Evolutionary conservation across 306 rosid species (phyloP).

Genomic region (Begonia loranthoides): DNA sequence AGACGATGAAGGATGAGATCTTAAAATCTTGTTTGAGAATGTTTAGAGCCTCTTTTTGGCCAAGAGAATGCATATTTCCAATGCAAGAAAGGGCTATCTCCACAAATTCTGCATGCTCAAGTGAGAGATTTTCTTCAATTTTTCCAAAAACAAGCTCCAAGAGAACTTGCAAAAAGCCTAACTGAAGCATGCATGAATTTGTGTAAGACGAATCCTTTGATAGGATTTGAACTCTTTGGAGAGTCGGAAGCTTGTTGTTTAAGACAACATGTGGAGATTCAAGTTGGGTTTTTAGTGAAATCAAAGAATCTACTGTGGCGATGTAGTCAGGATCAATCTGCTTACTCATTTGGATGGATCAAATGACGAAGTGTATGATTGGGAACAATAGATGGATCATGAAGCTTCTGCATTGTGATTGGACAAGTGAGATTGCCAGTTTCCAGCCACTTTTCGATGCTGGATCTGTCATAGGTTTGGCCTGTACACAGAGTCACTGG

Average conservation of each 20-base stretch:
- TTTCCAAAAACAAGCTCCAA: constrained; percentile 38
- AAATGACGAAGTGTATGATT: constrained; percentile 74
- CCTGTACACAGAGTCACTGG: constrained; percentile 83
- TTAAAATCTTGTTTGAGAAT: constrained; percentile 34
- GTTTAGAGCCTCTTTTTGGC: constrained; percentile 27
- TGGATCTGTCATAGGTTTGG: constrained; percentile 75
- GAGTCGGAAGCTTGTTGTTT: constrained; percentile 34
- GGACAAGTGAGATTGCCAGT: constrained; percentile 82
- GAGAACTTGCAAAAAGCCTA: constrained; percentile 58
- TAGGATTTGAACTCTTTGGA: constrained; percentile 24
- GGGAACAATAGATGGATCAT: constrained; percentile 59
- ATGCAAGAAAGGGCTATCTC: constrained; percentile 47
- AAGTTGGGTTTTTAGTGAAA: constrained; percentile 34
- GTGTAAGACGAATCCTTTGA: constrained; percentile 30
- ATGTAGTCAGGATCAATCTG: constrained; percentile 26
- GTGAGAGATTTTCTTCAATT: constrained; percentile 1
- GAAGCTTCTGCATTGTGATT: constrained; percentile 89
- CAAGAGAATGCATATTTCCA: constrained; percentile 27
- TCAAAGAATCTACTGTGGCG: constrained; percentile 24
- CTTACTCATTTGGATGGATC: constrained; percentile 32
- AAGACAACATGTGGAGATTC: constrained; percentile 27
- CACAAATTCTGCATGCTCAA: constrained; percentile 17
- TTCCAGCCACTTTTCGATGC: constrained; percentile 65
- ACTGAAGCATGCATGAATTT: constrained; percentile 36
- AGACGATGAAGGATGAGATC: constrained; percentile 18